Base-by-base conservation (phyloP, 2,329 filamentous ascomycete genomes). In the Aspergillus fructus region DNA sequence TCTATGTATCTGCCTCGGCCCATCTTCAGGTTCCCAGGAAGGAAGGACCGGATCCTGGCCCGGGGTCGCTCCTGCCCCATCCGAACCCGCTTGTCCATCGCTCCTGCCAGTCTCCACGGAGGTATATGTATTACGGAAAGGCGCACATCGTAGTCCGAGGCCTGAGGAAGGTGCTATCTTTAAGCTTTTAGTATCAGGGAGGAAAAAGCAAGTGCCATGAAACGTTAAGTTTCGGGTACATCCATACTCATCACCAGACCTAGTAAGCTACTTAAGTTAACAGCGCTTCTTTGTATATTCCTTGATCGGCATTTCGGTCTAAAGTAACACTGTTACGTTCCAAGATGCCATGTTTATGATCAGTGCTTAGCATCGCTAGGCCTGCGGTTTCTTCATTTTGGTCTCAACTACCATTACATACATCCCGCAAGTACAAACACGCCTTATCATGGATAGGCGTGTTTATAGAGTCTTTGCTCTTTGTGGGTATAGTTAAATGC, bases 401-500 rank as follows among this genome's bases (percentile, higher is more conserved):
- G 40, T 46, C 42, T 56, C 40, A 34, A 53, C 43, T 48, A 37
- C 34, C 15, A 37, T 37, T 37, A 43, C 39, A 23, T 39, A 48
- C 40, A 30, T 53, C 17, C 15, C 33, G 33, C 40, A 17, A 40
- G 24, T 43, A 9, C 17, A 11, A 52, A 39, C 37, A 30, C 55
- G 30, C 9, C 24, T 30, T 37, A 40, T 50, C 23, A 23, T 11
- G 12, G 17, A 24, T 24, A 40, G 11, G 13, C 13, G 34, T 43
- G 24, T 27, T 12, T 34, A 49, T 34, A 49, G 11, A 46, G 30
- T n/a, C 15, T 11, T 17, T 37, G 49, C 42, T 52, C 49, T 19
- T 23, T 46, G 43, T 41, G 49, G 55, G 55, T 57, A 53, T 57
- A 51, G 49, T 42, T 37, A 30, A 42, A 40, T n/a, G 39, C 34